Conservation (phyloP, 2,329 filamentous ascomycete species). For the Beauveria sp. region DNA sequence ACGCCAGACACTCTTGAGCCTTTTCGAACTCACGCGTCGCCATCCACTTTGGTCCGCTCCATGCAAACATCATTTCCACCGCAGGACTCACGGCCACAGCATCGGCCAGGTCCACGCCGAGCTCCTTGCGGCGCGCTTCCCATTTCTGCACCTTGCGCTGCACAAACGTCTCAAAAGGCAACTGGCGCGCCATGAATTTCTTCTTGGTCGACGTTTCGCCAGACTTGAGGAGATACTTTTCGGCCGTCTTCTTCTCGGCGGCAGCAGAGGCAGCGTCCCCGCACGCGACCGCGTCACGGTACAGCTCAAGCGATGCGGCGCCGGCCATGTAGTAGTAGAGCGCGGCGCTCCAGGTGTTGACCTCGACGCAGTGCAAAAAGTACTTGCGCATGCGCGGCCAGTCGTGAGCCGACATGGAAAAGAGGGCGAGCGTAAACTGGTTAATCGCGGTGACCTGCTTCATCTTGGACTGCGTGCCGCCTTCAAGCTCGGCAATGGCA, state of each 20-base stretch:
- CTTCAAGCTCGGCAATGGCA: conserved; percentile 58
- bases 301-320: conserved; percentile 70
- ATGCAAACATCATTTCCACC: conserved; percentile 89
- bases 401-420: conserved; percentile 69
- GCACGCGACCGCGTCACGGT: conserved; percentile 50
- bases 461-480: conserved; percentile 59
- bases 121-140: conserved; percentile 66
- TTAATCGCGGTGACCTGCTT: conserved; percentile 82
- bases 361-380: conserved; percentile 66
- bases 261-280: conserved; percentile 37
- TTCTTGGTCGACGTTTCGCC: conserved; percentile 74
- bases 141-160: conserved; percentile 80
- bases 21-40: conserved; percentile 52
- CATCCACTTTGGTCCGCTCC: conserved; percentile 86
- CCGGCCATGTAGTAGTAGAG: conserved; percentile 88
- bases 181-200: conserved; percentile 77
- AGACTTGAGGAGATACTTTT: conserved; percentile 63
- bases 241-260: conserved; percentile 55
- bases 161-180: conserved; percentile 85
- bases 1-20: conserved; percentile 57
- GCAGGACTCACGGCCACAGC: conserved; percentile 73
- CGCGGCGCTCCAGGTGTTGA: conserved; percentile 86
- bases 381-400: conserved; percentile 66
- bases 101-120: conserved; percentile 64
- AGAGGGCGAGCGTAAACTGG: conserved; percentile 75